Conservation (phyloP, 176 grass and related monocot genomes). For the Ananas comosus region DNA sequence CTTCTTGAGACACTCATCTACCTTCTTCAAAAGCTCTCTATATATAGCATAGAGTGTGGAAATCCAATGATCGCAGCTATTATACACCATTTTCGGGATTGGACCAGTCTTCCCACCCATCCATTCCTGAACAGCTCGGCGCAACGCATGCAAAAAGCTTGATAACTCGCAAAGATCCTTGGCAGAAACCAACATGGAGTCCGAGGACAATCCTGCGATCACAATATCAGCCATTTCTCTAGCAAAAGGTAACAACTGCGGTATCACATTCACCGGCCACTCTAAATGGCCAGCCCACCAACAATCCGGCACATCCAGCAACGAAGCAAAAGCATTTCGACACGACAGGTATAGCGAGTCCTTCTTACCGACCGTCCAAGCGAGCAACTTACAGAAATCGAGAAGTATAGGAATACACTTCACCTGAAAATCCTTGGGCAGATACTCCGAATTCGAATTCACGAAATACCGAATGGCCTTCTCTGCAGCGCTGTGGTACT, state of each 20-base stretch:
- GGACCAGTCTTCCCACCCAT: slow-evolving; percentile 23
- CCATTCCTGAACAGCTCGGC: slow-evolving; percentile 31
- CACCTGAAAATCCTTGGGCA: slow-evolving; percentile 29
- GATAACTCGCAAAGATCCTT: slow-evolving; percentile 63
- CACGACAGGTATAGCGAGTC: slow-evolving; percentile 57
- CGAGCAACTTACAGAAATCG: slow-evolving; percentile 58
- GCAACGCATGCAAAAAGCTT: slow-evolving; percentile 57
- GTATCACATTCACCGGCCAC: slow-evolving; percentile 35
- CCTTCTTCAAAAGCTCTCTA: slow-evolving; percentile 46
- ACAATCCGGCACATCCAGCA: slow-evolving; percentile 27
- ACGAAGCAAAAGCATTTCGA: slow-evolving; percentile 40
- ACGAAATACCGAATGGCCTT: slow-evolving; percentile 48
- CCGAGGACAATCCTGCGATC: slow-evolving; percentile 38
- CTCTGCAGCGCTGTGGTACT: slow-evolving; percentile 20
- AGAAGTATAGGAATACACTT: slow-evolving; percentile 45
- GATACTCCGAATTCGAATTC: slow-evolving; percentile 15
- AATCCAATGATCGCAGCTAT: slow-evolving; percentile 47
- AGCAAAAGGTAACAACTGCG: slow-evolving; percentile 58
- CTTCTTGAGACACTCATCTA: slow-evolving; percentile 53
- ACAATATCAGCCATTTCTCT: slow-evolving; percentile 39
- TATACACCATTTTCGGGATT: slow-evolving; percentile 44
- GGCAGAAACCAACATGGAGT: slow-evolving; percentile 32
- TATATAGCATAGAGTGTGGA: slow-evolving; percentile 44
- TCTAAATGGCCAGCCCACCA: slow-evolving; percentile 11
- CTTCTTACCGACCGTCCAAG: slow-evolving; percentile 26